Percentiles rank a stretch among this genome's conserved stretches.
Evolutionary conservation across 2,329 filamentous ascomycete genomes (phyloP).

Genomic region (Claviceps lovelessii): DNA sequence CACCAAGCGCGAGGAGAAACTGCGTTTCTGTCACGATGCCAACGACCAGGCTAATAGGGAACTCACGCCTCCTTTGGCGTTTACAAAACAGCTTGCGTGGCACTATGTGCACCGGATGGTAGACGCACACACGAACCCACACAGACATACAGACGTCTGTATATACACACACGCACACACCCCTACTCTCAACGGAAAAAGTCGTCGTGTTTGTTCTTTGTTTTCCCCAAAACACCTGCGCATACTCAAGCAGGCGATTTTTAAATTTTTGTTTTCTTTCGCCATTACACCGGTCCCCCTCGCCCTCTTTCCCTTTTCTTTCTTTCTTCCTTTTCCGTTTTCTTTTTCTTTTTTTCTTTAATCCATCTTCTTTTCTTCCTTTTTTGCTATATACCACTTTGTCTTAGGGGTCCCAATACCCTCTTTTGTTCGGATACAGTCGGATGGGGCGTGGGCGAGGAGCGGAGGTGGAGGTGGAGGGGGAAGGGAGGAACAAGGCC

Average conservation of each 20-base stretch:
- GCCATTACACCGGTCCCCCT: neutral
- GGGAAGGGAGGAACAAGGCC: no score
- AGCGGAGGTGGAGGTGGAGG: no score
- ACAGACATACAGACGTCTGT: neutral
- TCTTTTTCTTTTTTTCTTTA: neutral
- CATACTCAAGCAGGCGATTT: neutral
- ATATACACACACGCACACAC: neutral
- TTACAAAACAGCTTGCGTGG: neutral
- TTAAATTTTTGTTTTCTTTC: conserved; percentile 1
- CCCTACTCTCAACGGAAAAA: neutral
- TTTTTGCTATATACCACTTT: conserved; percentile 2
- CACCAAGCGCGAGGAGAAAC: neutral
- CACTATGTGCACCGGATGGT: no score
- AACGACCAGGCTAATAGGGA: neutral
- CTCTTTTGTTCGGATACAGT: no score
- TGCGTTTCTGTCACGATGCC: neutral
- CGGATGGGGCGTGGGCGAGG: no score
- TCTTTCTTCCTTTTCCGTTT: neutral
- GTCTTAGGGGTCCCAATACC: no score
- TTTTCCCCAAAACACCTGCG: neutral
- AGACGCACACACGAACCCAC: neutral
- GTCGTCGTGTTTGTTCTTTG: neutral
- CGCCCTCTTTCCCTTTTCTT: neutral
- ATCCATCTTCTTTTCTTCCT: neutral
- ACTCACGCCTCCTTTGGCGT: neutral